Conservation (phyloP, 2,329 filamentous ascomycete species). For the Fonsecaea pedrosoi region DNA sequence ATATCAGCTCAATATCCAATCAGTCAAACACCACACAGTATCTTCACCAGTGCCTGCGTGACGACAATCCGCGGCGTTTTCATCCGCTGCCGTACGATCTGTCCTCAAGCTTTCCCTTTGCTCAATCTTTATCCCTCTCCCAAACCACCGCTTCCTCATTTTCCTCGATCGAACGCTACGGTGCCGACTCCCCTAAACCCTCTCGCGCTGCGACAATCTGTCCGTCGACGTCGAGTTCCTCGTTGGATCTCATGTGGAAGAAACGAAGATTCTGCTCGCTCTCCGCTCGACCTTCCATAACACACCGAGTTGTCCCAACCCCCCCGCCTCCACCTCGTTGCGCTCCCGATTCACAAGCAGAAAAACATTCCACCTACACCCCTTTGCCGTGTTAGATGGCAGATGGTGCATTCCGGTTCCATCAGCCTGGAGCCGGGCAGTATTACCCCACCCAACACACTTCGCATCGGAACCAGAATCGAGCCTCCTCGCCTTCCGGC, state of each 20-base stretch:
- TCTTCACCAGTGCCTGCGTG: constrained; percentile 7
- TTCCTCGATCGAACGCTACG: constrained; percentile 17
- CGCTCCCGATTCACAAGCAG: constrained; percentile 11
- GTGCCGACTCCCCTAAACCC: constrained; percentile 21
- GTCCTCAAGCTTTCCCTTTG: constrained; percentile 17
- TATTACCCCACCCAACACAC: constrained; percentile 56
- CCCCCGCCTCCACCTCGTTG: constrained; percentile 23
- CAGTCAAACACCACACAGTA: constrained; percentile 24
- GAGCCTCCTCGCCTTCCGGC: constrained; percentile 54
- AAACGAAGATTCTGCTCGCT: constrained; percentile 54
- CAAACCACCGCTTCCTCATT: constrained; percentile 4
- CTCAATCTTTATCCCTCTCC: constrained; percentile 13
- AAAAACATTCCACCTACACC: constrained; percentile 8
- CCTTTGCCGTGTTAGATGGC: constrained; percentile 58
- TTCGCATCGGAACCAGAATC: constrained; percentile 52
- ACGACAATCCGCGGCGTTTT: constrained; percentile 15
- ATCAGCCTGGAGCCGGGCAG: constrained; percentile 60
- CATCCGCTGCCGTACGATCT: constrained; percentile 3
- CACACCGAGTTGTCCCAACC: constrained; percentile 23
- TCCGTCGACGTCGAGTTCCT: constrained; percentile 25
- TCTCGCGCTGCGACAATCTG: constrained; percentile 12
- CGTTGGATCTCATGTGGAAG: constrained; percentile 53
- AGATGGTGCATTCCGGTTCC: constrained; percentile 63
- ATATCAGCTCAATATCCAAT: constrained; percentile 32
- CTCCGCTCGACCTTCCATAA: constrained; percentile 28